phyloP scores from a whole-genome alignment of 1,284 basidiomycete genomes.

The Ustilago crameri region DNA sequence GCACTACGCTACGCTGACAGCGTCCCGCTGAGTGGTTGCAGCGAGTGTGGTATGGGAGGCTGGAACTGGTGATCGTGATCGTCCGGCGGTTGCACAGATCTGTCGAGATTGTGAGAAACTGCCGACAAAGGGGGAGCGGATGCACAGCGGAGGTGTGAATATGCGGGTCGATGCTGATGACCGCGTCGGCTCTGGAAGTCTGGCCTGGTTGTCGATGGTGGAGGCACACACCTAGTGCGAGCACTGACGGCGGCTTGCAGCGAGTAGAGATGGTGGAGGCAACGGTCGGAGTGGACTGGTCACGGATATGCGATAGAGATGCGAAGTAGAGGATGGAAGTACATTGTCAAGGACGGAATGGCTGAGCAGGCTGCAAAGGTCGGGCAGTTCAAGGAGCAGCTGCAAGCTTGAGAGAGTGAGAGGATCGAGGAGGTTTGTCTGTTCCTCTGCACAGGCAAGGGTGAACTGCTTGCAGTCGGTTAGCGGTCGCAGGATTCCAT shows the following conservation, averaged over 20 bases:
- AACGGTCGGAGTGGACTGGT: neutral
- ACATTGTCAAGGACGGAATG: slow-evolving; percentile 10
- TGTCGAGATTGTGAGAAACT: too few species aligned
- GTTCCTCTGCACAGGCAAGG: neutral
- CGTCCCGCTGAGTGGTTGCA: too few species aligned
- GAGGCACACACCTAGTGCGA: neutral
- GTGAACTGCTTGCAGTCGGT: neutral
- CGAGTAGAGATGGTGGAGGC: neutral
- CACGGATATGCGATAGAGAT: slow-evolving; percentile 3
- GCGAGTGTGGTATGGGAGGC: too few species aligned
- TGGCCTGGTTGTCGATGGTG: too few species aligned
- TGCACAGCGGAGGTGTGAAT: neutral
- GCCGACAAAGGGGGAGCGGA: too few species aligned
- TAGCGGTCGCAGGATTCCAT: slow-evolving; percentile 1
- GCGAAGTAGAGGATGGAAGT: slow-evolving; percentile 7
- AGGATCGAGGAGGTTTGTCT: slow-evolving; percentile 4
- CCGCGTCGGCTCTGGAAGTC: too few species aligned
- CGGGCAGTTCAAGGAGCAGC: neutral
- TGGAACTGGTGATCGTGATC: too few species aligned
- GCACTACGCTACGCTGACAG: too few species aligned
- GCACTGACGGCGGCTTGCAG: slow-evolving; percentile 4
- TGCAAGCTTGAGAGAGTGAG: neutral
- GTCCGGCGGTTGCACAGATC: too few species aligned
- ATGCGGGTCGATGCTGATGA: neutral
- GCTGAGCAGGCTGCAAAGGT: slow-evolving; percentile 4